Conservation (phyloP, 164 flowering plant genomes). For the Vitis riparia region DNA sequence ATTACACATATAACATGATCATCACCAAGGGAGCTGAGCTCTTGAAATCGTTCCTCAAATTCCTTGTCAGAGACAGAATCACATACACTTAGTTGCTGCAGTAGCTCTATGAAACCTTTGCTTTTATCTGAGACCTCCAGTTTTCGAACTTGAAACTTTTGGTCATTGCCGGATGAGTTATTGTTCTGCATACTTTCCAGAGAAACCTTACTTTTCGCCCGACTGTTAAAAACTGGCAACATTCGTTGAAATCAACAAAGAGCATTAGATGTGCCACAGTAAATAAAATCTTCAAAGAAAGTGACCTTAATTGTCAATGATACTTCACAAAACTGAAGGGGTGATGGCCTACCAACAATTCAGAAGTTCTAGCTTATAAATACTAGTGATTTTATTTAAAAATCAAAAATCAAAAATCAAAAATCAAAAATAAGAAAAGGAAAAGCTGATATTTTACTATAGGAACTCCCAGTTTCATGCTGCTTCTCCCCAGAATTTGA, state of each 20-base stretch:
- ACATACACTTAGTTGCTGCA: conserved; percentile 65
- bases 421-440: no score
- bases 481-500: no score
- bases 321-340: no score
- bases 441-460: no score
- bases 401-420: no score
- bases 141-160: conserved; percentile 37
- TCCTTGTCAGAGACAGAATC: conserved; percentile 61
- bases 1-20: conserved; percentile 78
- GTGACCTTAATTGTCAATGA: no score
- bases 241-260: not conserved
- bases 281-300: no score
- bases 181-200: conserved; percentile 21
- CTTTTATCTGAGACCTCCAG: conserved; percentile 62
- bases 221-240: not conserved
- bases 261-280: no score
- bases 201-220: not conserved
- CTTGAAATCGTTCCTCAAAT: conserved; percentile 63
- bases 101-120: conserved; percentile 73
- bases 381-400: no score
- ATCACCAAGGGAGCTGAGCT: conserved; percentile 52
- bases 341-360: no score
- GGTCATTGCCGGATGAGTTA: conserved; percentile 11
- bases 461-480: no score
- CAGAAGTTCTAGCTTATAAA: no score